Evolutionary conservation across 2,329 filamentous ascomycete genomes (phyloP).

Genomic region (Neocucurbitaria cava): DNA sequence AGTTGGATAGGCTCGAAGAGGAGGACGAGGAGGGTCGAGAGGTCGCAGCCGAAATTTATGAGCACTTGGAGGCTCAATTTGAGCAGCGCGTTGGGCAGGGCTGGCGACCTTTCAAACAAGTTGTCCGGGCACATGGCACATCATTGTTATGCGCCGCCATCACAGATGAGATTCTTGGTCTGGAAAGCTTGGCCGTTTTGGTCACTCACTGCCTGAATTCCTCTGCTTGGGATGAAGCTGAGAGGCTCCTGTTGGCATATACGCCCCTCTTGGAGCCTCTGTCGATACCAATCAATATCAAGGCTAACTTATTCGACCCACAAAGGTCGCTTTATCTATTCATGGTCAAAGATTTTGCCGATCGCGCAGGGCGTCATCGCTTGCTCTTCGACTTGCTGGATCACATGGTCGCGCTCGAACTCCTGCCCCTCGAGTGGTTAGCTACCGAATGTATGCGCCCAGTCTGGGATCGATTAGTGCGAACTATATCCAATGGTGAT

Average conservation of each 20-base stretch:
- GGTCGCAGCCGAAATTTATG: conserved; percentile 48
- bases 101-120: conserved; percentile 50
- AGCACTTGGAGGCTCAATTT: conserved; percentile 47
- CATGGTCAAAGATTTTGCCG: conserved; percentile 36
- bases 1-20: conserved; percentile 38
- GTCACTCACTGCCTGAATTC: conserved; percentile 39
- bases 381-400: conserved; percentile 46
- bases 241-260: conserved; percentile 41
- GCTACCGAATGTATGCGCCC: conserved; percentile 45
- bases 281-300: conserved; percentile 30
- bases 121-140: conserved; percentile 52
- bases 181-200: conserved; percentile 31
- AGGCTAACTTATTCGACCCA: conserved; percentile 37
- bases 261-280: conserved; percentile 31
- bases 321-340: conserved; percentile 35
- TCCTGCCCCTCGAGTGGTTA: conserved; percentile 49
- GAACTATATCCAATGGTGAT: conserved; percentile 39
- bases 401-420: conserved; percentile 42
- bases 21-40: conserved; percentile 44
- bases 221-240: conserved; percentile 45
- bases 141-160: conserved; percentile 48
- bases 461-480: conserved; percentile 45
- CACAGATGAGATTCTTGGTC: conserved; percentile 37
- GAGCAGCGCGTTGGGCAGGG: conserved; percentile 42
- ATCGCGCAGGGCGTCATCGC: conserved; percentile 35